A percentile compares a stretch with the other conserved stretches of the same genome.
phyloP scores from a whole-genome alignment of 75 land plant genomes.

The Pinus albicaulis region DNA sequence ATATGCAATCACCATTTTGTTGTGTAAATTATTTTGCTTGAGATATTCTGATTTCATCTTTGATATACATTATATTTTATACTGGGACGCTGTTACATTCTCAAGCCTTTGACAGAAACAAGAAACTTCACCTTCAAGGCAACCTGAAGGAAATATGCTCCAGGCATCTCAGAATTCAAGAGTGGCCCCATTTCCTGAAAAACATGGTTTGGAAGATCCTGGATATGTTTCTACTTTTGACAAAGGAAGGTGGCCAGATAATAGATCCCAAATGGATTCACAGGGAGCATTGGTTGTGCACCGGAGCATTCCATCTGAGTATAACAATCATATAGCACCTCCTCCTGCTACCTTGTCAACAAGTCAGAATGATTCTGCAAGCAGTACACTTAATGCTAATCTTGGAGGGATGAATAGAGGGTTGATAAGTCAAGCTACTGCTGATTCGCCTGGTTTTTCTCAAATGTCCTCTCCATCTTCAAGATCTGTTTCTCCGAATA shows the following conservation, averaged over 20 bases:
- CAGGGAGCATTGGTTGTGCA: constrained; percentile 15
- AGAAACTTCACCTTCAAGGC: constrained; percentile 5
- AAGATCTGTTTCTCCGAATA: constrained; percentile 39
- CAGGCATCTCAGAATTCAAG: constrained; percentile 7
- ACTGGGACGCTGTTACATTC: not conserved
- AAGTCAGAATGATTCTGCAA: constrained; percentile 16
- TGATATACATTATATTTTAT: not conserved
- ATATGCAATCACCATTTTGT: not conserved
- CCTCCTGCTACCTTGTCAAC: not conserved
- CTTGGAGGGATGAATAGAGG: constrained; percentile 11
- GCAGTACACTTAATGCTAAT: constrained; percentile 16
- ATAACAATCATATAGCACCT: constrained; percentile 1
- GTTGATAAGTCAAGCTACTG: constrained; percentile 12
- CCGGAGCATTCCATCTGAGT: not conserved
- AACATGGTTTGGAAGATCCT: not conserved
- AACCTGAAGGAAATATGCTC: constrained; percentile 1
- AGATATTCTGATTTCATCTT: not conserved
- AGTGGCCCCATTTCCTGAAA: not conserved
- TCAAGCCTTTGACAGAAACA: constrained; percentile 9
- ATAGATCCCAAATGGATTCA: constrained; percentile 11
- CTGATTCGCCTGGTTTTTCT: constrained; percentile 35
- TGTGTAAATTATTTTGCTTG: not conserved
- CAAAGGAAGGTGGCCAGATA: constrained; percentile 7
- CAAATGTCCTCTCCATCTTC: constrained; percentile 45
- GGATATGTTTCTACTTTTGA: not conserved